Percentiles rank a stretch among this genome's conserved stretches.
Conservation (phyloP, 306 rosid genomes). For the Vigna angularis region DNA sequence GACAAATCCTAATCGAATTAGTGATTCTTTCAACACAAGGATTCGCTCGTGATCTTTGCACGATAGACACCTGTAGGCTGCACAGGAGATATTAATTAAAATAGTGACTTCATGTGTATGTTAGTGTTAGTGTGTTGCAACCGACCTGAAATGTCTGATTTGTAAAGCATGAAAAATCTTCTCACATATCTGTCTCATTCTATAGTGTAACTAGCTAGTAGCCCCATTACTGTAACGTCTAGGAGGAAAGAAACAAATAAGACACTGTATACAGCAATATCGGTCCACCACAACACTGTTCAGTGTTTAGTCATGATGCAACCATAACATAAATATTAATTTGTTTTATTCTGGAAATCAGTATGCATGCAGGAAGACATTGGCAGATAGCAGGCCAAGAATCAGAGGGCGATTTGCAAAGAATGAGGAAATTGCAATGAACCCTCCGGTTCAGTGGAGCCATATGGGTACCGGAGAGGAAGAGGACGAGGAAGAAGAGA, state of each 20-base stretch:
- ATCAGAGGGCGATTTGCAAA: slow-evolving; percentile 87
- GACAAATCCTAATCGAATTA: slow-evolving; percentile 15
- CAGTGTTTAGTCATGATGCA: slow-evolving; percentile 2
- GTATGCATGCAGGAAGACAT: slow-evolving; percentile 92
- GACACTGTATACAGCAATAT: slow-evolving; percentile 21
- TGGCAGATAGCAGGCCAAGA: slow-evolving; percentile 95
- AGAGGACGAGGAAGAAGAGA: slow-evolving; percentile 65
- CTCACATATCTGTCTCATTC: slow-evolving; percentile 38
- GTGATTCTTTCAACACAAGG: slow-evolving; percentile 33
- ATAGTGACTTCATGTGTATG: slow-evolving; percentile 8
- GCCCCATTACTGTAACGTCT: slow-evolving; percentile 16
- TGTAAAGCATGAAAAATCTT: slow-evolving; percentile 28
- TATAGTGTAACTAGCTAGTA: slow-evolving; percentile 7
- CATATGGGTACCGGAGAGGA: slow-evolving; percentile 57
- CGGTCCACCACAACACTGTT: slow-evolving; percentile 33
- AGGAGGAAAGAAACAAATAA: neutral
- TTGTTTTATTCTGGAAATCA: slow-evolving; percentile 41
- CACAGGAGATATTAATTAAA: slow-evolving; percentile 16
- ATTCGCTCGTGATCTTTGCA: slow-evolving; percentile 10
- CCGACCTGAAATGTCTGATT: neutral
- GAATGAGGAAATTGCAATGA: slow-evolving; percentile 68
- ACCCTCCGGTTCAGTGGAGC: slow-evolving; percentile 58
- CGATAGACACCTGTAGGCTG: slow-evolving; percentile 13
- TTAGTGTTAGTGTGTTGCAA: slow-evolving; percentile 30
- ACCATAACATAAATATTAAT: slow-evolving; percentile 4